Conservation (phyloP, 2,329 filamentous ascomycete species). For the Dryadomyces quercus-mongolicae region DNA sequence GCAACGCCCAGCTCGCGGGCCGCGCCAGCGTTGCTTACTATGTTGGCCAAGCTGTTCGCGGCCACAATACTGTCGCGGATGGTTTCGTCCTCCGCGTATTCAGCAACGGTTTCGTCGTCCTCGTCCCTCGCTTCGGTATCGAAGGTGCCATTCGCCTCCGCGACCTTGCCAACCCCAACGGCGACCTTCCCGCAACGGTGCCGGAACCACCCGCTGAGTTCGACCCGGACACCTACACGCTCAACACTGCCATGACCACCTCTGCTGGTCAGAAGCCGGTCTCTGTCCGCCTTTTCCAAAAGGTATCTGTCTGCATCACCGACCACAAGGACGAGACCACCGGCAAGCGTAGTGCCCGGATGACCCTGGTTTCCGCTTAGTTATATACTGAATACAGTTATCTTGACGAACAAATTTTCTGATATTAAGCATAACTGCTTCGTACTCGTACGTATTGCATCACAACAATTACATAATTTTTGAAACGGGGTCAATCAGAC, state of each 20-base stretch:
- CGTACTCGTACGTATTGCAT: background rate
- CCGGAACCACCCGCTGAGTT: conserved; percentile 70
- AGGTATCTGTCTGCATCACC: conserved; percentile 76
- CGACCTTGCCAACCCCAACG: conserved; percentile 49
- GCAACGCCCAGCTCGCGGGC: conserved; percentile 92
- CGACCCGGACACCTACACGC: conserved; percentile 73
- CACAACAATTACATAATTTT: too few relatives aligned
- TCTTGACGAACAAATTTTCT: too few relatives aligned
- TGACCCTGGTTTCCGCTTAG: conserved; percentile 42
- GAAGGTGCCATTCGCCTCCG: conserved; percentile 80
- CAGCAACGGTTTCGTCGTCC: conserved; percentile 92
- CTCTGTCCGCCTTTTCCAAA: conserved; percentile 77
- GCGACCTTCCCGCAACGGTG: conserved; percentile 22
- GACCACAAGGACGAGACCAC: conserved; percentile 91
- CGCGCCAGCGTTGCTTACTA: conserved; percentile 95
- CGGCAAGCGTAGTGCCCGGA: conserved; percentile 85
- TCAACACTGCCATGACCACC: conserved; percentile 36
- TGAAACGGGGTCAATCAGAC: too few relatives aligned
- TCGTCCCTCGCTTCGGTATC: conserved; percentile 91
- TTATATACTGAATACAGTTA: background rate
- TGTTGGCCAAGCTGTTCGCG: conserved; percentile 90
- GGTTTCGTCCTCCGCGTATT: conserved; percentile 97
- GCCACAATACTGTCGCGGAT: conserved; percentile 50
- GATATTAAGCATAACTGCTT: too few relatives aligned
- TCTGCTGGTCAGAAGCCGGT: conserved; percentile 19